These are phyloP conservation scores for Leptodermis oblonga DNA, from an alignment of 257 asterid species.

Conservation along the genomic window DNA sequence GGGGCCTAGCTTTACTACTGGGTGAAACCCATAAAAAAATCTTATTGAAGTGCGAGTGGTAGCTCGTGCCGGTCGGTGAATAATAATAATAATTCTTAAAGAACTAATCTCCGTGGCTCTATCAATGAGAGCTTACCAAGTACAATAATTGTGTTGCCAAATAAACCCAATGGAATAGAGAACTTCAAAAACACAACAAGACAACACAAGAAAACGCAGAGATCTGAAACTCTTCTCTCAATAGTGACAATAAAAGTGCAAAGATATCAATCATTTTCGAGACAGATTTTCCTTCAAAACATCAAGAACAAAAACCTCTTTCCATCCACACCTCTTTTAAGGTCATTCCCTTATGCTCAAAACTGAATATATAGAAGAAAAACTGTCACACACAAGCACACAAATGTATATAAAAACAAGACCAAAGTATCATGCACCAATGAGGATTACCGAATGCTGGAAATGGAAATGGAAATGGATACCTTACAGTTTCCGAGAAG, in stretches of 20 bases:
- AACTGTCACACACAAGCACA: no score
- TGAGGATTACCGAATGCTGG: not conserved
- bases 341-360: no score
- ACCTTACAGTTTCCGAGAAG: constrained; percentile 10
- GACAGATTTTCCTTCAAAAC: constrained; percentile 23
- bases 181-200: no score
- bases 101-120: no score
- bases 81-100: no score
- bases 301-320: constrained; percentile 29
- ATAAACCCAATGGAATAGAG: no score
- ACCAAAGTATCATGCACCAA: not conserved
- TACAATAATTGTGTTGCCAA: constrained; percentile 18
- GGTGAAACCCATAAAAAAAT: no score
- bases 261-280: constrained; percentile 43
- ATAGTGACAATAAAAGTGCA: constrained; percentile 20
- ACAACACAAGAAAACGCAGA: constrained; percentile 10
- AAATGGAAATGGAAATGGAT: not conserved
- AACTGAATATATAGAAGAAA: not conserved
- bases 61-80: no score
- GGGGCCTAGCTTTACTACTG: no score
- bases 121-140: not conserved
- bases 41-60: no score
- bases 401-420: not conserved
- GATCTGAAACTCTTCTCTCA: constrained; percentile 33
- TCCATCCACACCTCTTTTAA: no score